A percentile compares a stretch with the other conserved stretches of the same genome.
Evolutionary conservation across 1,284 basidiomycete species (phyloP).

Genomic region (Trametes pubescens): DNA sequence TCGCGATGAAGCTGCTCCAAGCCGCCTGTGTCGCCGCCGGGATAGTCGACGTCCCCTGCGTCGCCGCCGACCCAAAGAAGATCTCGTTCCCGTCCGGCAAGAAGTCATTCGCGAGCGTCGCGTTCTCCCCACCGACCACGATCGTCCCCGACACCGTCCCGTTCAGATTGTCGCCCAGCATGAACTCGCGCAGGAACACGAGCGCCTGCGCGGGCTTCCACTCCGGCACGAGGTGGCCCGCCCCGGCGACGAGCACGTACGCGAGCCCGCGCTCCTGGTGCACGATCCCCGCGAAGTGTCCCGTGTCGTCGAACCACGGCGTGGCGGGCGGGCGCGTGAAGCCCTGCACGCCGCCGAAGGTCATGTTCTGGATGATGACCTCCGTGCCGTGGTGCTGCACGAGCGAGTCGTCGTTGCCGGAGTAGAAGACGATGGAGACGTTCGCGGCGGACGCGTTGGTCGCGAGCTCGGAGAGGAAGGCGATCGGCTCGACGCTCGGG

Average conservation of each 20-base stretch:
- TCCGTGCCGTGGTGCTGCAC: slow-evolving; percentile 52
- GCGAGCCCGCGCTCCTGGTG: slow-evolving; percentile 45
- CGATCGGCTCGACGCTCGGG: slow-evolving; percentile 49
- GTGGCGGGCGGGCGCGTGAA: slow-evolving; percentile 70
- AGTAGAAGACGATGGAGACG: slow-evolving; percentile 43
- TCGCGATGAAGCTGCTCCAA: slow-evolving; percentile 52
- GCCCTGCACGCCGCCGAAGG: slow-evolving; percentile 69
- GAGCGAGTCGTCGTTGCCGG: slow-evolving; percentile 43
- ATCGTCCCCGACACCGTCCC: slow-evolving; percentile 37
- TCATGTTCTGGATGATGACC: slow-evolving; percentile 52
- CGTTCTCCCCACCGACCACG: slow-evolving; percentile 60
- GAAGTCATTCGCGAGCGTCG: slow-evolving; percentile 50
- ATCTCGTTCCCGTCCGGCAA: slow-evolving; percentile 49
- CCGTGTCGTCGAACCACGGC: slow-evolving; percentile 50
- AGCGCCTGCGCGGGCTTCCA: slow-evolving; percentile 44
- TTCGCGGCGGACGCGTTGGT: slow-evolving; percentile 38
- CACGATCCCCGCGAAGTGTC: slow-evolving; percentile 42
- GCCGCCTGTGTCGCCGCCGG: slow-evolving; percentile 55
- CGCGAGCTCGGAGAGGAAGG: slow-evolving; percentile 43
- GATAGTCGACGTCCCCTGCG: slow-evolving; percentile 32
- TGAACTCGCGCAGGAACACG: slow-evolving; percentile 44
- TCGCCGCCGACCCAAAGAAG: slow-evolving; percentile 34
- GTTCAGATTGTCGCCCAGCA: slow-evolving; percentile 41
- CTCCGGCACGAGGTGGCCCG: slow-evolving; percentile 43
- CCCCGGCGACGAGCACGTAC: slow-evolving; percentile 42